phyloP scores from a whole-genome alignment of 192 early-diverging fungal genomes.

The Linnemannia exigua region DNA sequence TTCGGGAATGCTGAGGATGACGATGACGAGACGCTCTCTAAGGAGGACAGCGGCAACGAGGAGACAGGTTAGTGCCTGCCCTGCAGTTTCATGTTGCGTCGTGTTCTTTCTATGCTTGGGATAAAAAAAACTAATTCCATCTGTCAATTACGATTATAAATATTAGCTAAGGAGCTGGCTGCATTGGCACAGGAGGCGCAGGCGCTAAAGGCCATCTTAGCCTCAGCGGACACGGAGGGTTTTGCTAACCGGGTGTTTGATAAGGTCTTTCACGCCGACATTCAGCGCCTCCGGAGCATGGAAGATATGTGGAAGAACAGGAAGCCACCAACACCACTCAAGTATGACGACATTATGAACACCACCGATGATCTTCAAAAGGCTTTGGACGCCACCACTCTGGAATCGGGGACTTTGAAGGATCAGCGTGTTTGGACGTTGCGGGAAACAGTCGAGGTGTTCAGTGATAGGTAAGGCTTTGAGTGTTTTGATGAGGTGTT shows the following conservation, averaged over 20 bases:
- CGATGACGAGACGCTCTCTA: slow-evolving; percentile 59
- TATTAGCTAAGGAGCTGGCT: slow-evolving; percentile 78
- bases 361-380: neutral
- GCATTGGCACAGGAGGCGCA: slow-evolving; percentile 80
- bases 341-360: slow-evolving; percentile 63
- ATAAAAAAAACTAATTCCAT: no score
- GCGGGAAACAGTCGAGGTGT: slow-evolving; percentile 79
- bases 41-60: slow-evolving; percentile 67
- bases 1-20: slow-evolving; percentile 82
- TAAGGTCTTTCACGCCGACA: slow-evolving; percentile 89
- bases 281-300: slow-evolving; percentile 85
- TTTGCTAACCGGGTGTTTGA: slow-evolving; percentile 77
- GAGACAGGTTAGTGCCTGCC: slow-evolving; percentile 40
- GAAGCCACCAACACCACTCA: slow-evolving; percentile 75
- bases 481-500: neutral
- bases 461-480: slow-evolving; percentile 73
- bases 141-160: neutral
- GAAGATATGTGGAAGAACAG: slow-evolving; percentile 91
- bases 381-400: slow-evolving; percentile 29
- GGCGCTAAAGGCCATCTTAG: slow-evolving; percentile 78
- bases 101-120: no score
- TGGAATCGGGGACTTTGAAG: slow-evolving; percentile 53
- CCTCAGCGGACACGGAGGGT: slow-evolving; percentile 67
- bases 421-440: slow-evolving; percentile 83
- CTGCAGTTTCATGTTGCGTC: neutral